Evolutionary conservation across 352 stramenopile species (phyloP), one percentile per base, ranked within the genome.

Genomic region (Blastocystis sp.): DNA sequence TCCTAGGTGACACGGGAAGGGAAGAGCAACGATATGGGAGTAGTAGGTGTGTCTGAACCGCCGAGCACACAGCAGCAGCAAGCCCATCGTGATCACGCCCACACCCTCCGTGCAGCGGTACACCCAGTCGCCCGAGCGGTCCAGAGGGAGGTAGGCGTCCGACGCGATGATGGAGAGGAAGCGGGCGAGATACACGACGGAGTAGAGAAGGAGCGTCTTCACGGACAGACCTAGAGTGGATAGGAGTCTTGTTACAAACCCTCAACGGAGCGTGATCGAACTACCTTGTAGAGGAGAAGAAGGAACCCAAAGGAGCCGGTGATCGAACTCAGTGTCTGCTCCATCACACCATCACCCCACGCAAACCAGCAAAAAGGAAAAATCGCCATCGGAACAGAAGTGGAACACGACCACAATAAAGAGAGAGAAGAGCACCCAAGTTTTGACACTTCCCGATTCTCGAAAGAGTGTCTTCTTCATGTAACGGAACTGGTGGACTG

Each of bases 301-400:
- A 77, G 19, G 19, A 77, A 77, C n/a, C 66, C 66, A 43, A 77
- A 77, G 19, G 66, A 61, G 17, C 66, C 34, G n/a, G 60, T 34
- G n/a, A 19, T 42, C 24, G 66, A 77, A 77, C 66, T 77, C 42
- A 77, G 34, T 54, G 66, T 77, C 66, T 77, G 60, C n/a, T 34
- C 4, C 19, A 17, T 77, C 9, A 77, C 4, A 40, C 4, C 24
- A 60, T 7, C 6, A 4, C 6, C 34, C 21, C 19, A 59, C 21
- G 14, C 19, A 24, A 57, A 77, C 66, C 3, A 77, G 66, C n/a
- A 77, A 54, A 59, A 77, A 77, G 3, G 66, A 77, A 21, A 77
- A 77, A 42, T 77, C 66, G 1, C 66, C 42, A 77, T 77, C 66
- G 11, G 66, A 77, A 17, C 54, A 34, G 42, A 60, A 77, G 52